Conservation (phyloP, 2,329 filamentous ascomycete genomes). For the Trichoderma breve region DNA sequence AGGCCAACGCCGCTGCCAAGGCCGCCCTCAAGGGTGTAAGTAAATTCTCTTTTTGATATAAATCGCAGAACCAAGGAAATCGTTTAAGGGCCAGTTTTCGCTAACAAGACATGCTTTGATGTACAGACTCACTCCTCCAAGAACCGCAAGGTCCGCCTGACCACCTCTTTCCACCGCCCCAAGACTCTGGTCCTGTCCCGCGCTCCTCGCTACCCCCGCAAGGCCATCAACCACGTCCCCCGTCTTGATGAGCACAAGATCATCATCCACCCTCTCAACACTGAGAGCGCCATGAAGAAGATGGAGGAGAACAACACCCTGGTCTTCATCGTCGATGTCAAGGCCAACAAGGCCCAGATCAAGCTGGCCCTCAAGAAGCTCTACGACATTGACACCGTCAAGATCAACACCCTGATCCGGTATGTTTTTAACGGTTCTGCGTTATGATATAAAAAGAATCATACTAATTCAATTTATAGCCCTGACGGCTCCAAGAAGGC, state of each 20-base stretch:
- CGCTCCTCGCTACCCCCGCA: constrained; percentile 93
- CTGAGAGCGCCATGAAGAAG: constrained; percentile 99
- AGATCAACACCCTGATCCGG: constrained; percentile 99
- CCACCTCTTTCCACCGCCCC: constrained; percentile 94
- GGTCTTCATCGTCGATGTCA: constrained; percentile 94
- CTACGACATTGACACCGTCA: constrained; percentile 96
- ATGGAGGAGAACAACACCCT: constrained; percentile 99
- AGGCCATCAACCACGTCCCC: constrained; percentile 84
- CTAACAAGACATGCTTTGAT: neutral
- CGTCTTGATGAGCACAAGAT: constrained; percentile 97
- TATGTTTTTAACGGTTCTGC: constrained; percentile 42
- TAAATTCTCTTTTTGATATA: constrained; percentile 30
- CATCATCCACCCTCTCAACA: constrained; percentile 98
- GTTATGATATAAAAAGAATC: neutral
- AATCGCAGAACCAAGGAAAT: neutral
- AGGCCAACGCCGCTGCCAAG: constrained; percentile 93
- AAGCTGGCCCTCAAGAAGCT: constrained; percentile 98
- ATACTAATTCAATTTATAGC: constrained; percentile 45
- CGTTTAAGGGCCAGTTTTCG: neutral
- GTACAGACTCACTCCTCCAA: constrained; percentile 64
- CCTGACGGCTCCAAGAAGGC: constrained; percentile 99
- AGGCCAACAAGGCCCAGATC: constrained; percentile 99
- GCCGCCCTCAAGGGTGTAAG: constrained; percentile 93
- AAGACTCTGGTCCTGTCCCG: constrained; percentile 94
- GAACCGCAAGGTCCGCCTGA: constrained; percentile 87